Percentiles rank a stretch among this genome's conserved stretches.
phyloP scores from a whole-genome alignment of 768 basidiomycete genomes.

The Suillus variegatus region DNA sequence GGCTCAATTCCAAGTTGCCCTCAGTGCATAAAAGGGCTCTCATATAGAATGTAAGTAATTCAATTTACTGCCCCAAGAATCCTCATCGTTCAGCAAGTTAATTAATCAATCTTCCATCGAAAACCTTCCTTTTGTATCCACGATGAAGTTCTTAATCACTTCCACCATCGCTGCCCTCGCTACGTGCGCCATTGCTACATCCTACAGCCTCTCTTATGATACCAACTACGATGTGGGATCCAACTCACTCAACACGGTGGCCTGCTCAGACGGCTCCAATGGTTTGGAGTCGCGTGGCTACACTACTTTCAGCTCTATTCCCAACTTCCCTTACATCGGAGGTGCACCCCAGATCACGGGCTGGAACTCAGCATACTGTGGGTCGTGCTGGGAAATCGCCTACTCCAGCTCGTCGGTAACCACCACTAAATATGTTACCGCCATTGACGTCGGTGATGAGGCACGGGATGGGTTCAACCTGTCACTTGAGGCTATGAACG shows the following conservation, averaged over 20 bases:
- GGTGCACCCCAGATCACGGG: slow-evolving; percentile 51
- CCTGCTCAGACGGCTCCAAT: slow-evolving; percentile 54
- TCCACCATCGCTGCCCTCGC: slow-evolving; percentile 11
- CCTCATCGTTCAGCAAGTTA: background rate
- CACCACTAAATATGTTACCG: slow-evolving; percentile 48
- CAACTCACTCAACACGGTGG: slow-evolving; percentile 42
- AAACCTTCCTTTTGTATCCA: background rate
- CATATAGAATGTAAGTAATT: background rate
- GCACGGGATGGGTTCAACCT: slow-evolving; percentile 34
- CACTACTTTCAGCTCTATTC: slow-evolving; percentile 51
- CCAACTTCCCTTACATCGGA: slow-evolving; percentile 61
- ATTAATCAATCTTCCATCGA: no score
- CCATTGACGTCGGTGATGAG: slow-evolving; percentile 48
- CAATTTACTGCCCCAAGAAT: background rate
- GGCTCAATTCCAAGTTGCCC: background rate
- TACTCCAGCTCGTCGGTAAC: slow-evolving; percentile 37
- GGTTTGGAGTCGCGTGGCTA: slow-evolving; percentile 49
- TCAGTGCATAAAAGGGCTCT: background rate
- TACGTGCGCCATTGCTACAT: slow-evolving; percentile 4
- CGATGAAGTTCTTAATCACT: slow-evolving; percentile 1
- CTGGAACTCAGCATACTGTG: slow-evolving; percentile 55
- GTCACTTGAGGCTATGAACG: slow-evolving; percentile 37
- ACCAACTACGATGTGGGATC: slow-evolving; percentile 46
- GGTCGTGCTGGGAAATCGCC: slow-evolving; percentile 60
- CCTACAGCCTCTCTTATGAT: slow-evolving; percentile 43